phyloP scores from a whole-genome alignment of 768 basidiomycete species.

The Kwoniella mangroviensis region DNA sequence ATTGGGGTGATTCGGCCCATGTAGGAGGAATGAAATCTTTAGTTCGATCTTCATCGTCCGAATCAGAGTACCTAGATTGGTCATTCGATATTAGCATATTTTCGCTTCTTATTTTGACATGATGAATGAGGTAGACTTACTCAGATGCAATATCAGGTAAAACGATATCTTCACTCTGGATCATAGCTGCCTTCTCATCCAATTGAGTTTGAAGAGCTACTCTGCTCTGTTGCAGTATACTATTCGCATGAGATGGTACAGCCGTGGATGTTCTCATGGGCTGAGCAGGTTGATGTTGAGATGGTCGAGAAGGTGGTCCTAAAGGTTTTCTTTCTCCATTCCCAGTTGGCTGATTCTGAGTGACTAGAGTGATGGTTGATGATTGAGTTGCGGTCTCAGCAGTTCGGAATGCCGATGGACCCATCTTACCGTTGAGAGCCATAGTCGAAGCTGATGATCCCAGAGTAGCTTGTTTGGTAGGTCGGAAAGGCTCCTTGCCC shows the following conservation, averaged over 20 bases:
- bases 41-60: slow-evolving; percentile 82
- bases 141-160: slow-evolving; percentile 95
- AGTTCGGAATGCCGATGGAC: slow-evolving; percentile 45
- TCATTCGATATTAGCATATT: neutral
- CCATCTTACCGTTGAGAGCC: slow-evolving; percentile 32
- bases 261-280: slow-evolving; percentile 25
- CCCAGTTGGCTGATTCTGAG: slow-evolving; percentile 18
- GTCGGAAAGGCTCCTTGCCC: slow-evolving; percentile 39
- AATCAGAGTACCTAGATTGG: slow-evolving; percentile 71
- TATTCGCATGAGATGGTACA: slow-evolving; percentile 23
- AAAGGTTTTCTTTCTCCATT: slow-evolving; percentile 35
- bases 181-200: slow-evolving; percentile 41
- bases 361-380: slow-evolving; percentile 42
- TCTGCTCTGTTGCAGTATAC: slow-evolving; percentile 39
- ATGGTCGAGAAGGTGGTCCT: slow-evolving; percentile 48
- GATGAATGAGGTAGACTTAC: slow-evolving; percentile 42
- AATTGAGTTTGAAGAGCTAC: slow-evolving; percentile 42
- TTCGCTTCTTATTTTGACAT: no score
- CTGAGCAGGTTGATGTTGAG: slow-evolving; percentile 22
- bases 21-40: slow-evolving; percentile 66
- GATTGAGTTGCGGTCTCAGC: slow-evolving; percentile 26
- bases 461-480: slow-evolving; percentile 28
- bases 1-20: slow-evolving; percentile 91
- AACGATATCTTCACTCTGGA: slow-evolving; percentile 59
- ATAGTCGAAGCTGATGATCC: slow-evolving; percentile 10